These are phyloP conservation scores for Spizellomyces sp. DNA, from an alignment of 192 early-diverging fungal species.

Conservation along the genomic window DNA sequence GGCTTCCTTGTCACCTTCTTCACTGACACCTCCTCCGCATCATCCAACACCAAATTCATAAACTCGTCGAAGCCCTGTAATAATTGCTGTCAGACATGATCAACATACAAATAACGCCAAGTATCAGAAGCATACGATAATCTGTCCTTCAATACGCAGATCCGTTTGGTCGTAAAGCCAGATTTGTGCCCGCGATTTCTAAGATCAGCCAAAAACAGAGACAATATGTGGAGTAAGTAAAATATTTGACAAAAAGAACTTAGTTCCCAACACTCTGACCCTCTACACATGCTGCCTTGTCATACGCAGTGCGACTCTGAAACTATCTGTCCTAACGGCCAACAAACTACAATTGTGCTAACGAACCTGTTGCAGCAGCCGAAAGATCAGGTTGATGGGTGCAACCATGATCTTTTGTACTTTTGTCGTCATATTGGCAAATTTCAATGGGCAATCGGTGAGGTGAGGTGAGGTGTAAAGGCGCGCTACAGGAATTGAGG, in stretches of 20 bases:
- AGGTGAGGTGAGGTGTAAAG: too few relatives aligned
- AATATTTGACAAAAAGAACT: too few relatives aligned
- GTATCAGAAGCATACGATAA: slow-evolving; percentile 66
- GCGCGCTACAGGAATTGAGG: too few relatives aligned
- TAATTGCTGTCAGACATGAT: background rate
- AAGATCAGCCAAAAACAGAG: background rate
- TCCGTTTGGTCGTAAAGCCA: slow-evolving; percentile 93
- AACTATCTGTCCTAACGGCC: too few relatives aligned
- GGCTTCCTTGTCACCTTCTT: slow-evolving; percentile 78
- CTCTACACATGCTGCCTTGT: too few relatives aligned
- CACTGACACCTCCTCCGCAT: slow-evolving; percentile 79
- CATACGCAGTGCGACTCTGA: too few relatives aligned
- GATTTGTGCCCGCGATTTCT: slow-evolving; percentile 90
- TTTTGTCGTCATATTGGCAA: slow-evolving; percentile 37
- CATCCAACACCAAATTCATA: slow-evolving; percentile 94
- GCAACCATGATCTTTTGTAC: slow-evolving; percentile 86
- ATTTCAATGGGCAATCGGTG: too few relatives aligned
- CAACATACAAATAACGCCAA: too few relatives aligned
- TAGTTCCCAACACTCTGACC: too few relatives aligned
- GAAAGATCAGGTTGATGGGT: slow-evolving; percentile 96
- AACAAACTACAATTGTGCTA: too few relatives aligned
- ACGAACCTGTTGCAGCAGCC: slow-evolving; percentile 81
- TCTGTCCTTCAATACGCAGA: slow-evolving; percentile 87
- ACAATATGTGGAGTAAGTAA: too few relatives aligned
- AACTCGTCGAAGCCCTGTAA: slow-evolving; percentile 96